Evolutionary conservation across 2,329 filamentous ascomycete genomes (phyloP).

Genomic region (Juglanconis oblonga): DNA sequence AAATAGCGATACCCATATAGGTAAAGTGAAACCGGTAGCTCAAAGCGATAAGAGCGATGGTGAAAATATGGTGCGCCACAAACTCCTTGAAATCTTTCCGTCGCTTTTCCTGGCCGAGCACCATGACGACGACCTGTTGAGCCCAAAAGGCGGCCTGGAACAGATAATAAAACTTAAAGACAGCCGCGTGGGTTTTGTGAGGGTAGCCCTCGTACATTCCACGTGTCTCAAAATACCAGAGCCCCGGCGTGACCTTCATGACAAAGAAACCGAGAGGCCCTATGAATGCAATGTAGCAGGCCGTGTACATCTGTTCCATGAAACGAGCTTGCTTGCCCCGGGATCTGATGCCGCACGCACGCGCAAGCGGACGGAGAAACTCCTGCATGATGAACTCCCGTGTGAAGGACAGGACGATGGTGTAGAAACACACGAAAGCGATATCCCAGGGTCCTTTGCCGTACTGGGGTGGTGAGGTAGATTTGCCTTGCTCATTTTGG

Average conservation of each 20-base stretch:
- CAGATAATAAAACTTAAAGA: slow-evolving; percentile 94
- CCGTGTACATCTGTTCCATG: slow-evolving; percentile 96
- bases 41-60: slow-evolving; percentile 74
- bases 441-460: slow-evolving; percentile 87
- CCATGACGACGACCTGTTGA: slow-evolving; percentile 84
- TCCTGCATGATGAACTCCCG: slow-evolving; percentile 96
- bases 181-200: slow-evolving; percentile 73
- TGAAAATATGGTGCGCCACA: slow-evolving; percentile 88
- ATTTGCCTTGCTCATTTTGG: no score
- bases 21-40: slow-evolving; percentile 97
- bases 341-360: slow-evolving; percentile 64
- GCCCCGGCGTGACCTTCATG: slow-evolving; percentile 76
- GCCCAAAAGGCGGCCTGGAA: slow-evolving; percentile 95
- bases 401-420: slow-evolving; percentile 83
- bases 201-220: slow-evolving; percentile 91
- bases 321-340: slow-evolving; percentile 82
- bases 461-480: slow-evolving; percentile 60
- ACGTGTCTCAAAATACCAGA: slow-evolving; percentile 92
- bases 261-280: slow-evolving; percentile 84
- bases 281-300: slow-evolving; percentile 81
- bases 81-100: slow-evolving; percentile 94
- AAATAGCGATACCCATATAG: slow-evolving; percentile 89
- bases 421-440: slow-evolving; percentile 87
- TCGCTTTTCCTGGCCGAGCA: slow-evolving; percentile 87
- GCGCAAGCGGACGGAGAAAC: slow-evolving; percentile 73